Conservation (phyloP, 2,329 filamentous ascomycete species). For the Coleophoma eucalyptorum region DNA sequence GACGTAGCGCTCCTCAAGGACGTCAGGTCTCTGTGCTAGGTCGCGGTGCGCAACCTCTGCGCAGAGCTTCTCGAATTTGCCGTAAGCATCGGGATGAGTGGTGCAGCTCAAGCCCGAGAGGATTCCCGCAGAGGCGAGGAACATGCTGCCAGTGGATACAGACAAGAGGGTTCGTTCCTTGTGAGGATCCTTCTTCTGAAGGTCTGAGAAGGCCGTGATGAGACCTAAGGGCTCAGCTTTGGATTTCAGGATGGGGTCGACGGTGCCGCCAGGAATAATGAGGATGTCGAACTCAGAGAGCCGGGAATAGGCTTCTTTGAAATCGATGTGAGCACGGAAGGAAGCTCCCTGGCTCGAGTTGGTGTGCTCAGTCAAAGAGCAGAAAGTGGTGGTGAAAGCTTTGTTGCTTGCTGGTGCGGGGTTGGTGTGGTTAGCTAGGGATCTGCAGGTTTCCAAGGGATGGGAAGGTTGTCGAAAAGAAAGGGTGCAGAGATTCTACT, state of each 20-base stretch:
- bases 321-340: constrained; percentile 71
- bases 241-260: constrained; percentile 59
- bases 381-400: constrained; percentile 21
- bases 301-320: constrained; percentile 71
- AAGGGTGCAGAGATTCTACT: constrained; percentile 25
- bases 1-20: constrained; percentile 81
- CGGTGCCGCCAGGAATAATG: constrained; percentile 67
- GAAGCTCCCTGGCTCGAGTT: constrained; percentile 60
- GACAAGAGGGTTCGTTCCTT: constrained; percentile 80
- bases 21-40: constrained; percentile 73
- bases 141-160: constrained; percentile 74
- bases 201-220: constrained; percentile 72
- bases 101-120: constrained; percentile 77
- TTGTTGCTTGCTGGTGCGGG: constrained; percentile 18
- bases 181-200: constrained; percentile 74
- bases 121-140: constrained; percentile 73
- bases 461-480: constrained; percentile 1
- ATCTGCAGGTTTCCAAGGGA: neutral
- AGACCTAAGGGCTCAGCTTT: constrained; percentile 67
- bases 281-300: constrained; percentile 64
- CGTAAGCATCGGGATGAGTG: constrained; percentile 77
- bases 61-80: constrained; percentile 77
- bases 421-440: neutral
- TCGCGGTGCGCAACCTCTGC: constrained; percentile 68
- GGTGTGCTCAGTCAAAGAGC: constrained; percentile 45